These are phyloP conservation scores for Fusarium succisae DNA, from an alignment of 2,329 filamentous ascomycete species.

Conservation along the genomic window DNA sequence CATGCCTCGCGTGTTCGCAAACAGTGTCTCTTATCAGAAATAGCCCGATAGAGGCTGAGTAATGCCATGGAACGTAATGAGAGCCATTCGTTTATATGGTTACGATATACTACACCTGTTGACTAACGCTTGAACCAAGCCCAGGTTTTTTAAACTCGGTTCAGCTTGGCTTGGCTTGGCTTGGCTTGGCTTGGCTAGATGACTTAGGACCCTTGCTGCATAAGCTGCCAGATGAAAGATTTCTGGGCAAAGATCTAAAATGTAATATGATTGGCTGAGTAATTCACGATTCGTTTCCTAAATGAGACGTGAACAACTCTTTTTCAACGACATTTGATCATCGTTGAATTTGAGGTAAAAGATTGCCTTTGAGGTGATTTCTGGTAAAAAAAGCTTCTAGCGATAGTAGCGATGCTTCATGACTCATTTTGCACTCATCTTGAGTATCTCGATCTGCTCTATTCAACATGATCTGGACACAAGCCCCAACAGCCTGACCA, in stretches of 20 bases:
- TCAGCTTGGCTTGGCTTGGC: conserved; percentile 6
- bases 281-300: conserved; percentile 14
- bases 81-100: background rate
- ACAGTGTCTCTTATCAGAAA: background rate
- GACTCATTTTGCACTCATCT: background rate
- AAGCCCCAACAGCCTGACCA: background rate
- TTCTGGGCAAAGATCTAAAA: background rate
- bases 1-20: background rate
- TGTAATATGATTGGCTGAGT: conserved; percentile 20
- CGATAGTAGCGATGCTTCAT: background rate
- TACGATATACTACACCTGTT: background rate
- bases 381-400: background rate
- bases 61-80: background rate
- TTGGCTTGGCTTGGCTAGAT: conserved; percentile 19
- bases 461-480: background rate
- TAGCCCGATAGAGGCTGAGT: conserved; percentile 2
- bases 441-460: background rate
- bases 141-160: conserved; percentile 1
- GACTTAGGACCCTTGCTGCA: conserved; percentile 26
- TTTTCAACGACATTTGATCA: conserved; percentile 24
- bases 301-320: conserved; percentile 21
- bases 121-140: background rate
- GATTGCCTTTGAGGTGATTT: background rate
- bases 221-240: conserved; percentile 15
- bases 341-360: background rate